A percentile compares a stretch with the other conserved stretches of the same genome.
These are phyloP conservation scores for Recurvomyces mirabilis DNA, from an alignment of 495 filamentous ascomycete species.

Conservation along the genomic window DNA sequence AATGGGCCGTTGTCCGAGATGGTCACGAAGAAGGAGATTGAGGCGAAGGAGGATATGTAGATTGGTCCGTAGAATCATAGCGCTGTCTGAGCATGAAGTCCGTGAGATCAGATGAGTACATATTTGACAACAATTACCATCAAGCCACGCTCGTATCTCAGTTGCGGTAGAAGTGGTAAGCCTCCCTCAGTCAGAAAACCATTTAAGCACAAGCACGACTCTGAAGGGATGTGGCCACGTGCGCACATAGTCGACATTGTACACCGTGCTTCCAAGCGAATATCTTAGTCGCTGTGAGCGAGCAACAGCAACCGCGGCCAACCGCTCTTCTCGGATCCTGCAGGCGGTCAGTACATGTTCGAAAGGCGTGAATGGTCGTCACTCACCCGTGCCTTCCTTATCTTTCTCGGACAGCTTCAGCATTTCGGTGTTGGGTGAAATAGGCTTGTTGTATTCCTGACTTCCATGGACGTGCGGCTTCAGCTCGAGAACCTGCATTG, in stretches of 20 bases:
- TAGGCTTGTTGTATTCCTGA: not conserved
- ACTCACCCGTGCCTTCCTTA: not conserved
- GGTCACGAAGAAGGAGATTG: constrained; percentile 8
- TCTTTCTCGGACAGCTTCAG: not conserved
- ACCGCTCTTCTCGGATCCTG: not conserved
- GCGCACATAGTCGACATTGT: not conserved
- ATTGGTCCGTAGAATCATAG: not conserved
- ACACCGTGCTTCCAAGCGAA: not conserved
- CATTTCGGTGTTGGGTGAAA: not conserved
- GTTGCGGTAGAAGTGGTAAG: too few species aligned
- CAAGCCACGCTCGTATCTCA: too few species aligned
- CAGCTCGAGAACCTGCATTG: constrained; percentile 9
- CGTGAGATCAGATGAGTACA: too few species aligned
- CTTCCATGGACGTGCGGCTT: constrained; percentile 10
- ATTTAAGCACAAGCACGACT: too few species aligned
- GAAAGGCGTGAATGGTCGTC: not conserved
- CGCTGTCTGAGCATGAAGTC: not conserved
- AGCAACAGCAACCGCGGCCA: constrained; percentile 1
- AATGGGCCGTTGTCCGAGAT: constrained; percentile 35
- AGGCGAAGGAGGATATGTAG: constrained; percentile 13
- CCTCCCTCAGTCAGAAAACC: too few species aligned
- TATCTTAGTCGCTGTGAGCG: not conserved
- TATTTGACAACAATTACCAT: too few species aligned
- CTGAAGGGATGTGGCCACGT: not conserved
- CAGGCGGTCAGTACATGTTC: not conserved